phyloP scores from a whole-genome alignment of 441 rosid species.

The Populus tomentosa region DNA sequence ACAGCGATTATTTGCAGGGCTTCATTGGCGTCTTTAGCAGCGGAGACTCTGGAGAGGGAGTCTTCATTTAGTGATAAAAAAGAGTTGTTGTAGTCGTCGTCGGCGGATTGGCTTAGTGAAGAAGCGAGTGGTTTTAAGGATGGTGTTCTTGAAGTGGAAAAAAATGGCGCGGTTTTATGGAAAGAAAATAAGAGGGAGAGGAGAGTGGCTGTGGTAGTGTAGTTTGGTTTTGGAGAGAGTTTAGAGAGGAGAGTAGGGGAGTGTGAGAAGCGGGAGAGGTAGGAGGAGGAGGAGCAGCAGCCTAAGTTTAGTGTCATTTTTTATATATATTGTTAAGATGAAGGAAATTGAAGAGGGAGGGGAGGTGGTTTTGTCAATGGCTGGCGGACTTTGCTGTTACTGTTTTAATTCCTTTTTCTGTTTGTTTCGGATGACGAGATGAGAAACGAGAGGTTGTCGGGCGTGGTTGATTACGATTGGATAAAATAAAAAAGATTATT shows the following conservation, averaged over 20 bases:
- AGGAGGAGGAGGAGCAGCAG: conserved; percentile 27
- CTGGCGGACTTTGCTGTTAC: neutral
- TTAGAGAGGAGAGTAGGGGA: conserved; percentile 26
- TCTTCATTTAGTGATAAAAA: conserved; percentile 24
- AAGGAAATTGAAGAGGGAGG: neutral
- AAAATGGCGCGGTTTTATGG: neutral
- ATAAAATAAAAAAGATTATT: neutral
- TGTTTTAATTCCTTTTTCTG: neutral
- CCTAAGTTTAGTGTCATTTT: conserved; percentile 42
- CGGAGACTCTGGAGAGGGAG: conserved; percentile 40
- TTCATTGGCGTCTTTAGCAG: conserved; percentile 58
- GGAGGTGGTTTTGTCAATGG: neutral
- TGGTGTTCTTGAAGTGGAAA: conserved; percentile 4
- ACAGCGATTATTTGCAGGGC: conserved; percentile 50
- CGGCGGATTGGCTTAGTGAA: conserved; percentile 21
- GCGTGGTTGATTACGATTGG: neutral
- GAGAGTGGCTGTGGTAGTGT: conserved; percentile 17
- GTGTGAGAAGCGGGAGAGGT: conserved; percentile 26
- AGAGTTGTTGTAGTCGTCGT: conserved; percentile 3
- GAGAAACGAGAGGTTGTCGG: conserved; percentile 15
- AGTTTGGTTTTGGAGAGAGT: conserved; percentile 25
- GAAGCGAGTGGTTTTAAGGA: conserved; percentile 24
- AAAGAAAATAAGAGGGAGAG: conserved; percentile 22
- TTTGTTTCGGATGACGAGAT: neutral
- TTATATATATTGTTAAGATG: neutral